Conservation (phyloP, 352 stramenopile genomes). For the Pythium coloratum region DNA sequence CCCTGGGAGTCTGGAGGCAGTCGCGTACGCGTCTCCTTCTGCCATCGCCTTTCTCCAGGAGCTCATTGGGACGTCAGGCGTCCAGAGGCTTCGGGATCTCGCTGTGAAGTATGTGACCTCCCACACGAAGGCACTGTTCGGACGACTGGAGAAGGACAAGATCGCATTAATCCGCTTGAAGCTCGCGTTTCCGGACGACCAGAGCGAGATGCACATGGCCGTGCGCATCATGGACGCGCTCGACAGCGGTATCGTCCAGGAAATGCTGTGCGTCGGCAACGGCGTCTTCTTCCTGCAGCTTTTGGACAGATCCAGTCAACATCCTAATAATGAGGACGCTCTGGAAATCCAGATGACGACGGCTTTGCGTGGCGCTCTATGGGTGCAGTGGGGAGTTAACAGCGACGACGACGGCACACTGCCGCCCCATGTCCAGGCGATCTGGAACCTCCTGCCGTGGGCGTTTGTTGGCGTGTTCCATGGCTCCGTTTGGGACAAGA, state of each 20-base stretch:
- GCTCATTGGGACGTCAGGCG: slow-evolving; percentile 16
- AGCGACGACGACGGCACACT: neutral
- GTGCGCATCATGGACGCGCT: slow-evolving; percentile 35
- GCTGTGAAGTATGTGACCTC: slow-evolving; percentile 4
- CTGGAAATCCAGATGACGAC: neutral
- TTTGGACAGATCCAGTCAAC: slow-evolving; percentile 17
- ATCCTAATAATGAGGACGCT: neutral
- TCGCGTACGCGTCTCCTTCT: slow-evolving; percentile 6
- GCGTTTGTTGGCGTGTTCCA: slow-evolving; percentile 49
- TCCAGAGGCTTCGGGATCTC: slow-evolving; percentile 11
- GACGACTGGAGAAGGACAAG: slow-evolving; percentile 29
- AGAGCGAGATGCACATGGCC: slow-evolving; percentile 31
- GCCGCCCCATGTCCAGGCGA: slow-evolving; percentile 15
- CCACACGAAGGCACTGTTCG: slow-evolving; percentile 23
- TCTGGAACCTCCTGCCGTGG: slow-evolving; percentile 43
- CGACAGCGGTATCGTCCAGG: slow-evolving; percentile 26
- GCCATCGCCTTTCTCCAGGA: slow-evolving; percentile 19
- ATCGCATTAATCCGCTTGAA: slow-evolving; percentile 37
- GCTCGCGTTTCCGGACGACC: slow-evolving; percentile 24
- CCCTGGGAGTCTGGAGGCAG: slow-evolving; percentile 6
- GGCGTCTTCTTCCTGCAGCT: slow-evolving; percentile 43
- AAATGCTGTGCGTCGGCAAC: slow-evolving; percentile 30
- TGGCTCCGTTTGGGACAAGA: slow-evolving; percentile 41
- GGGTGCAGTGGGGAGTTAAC: slow-evolving; percentile 4
- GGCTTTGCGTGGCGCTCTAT: neutral